Evolutionary conservation across 2,329 filamentous ascomycete genomes (phyloP), one percentile per base, ranked within the genome.

Genomic region (Phoma sp.): DNA sequence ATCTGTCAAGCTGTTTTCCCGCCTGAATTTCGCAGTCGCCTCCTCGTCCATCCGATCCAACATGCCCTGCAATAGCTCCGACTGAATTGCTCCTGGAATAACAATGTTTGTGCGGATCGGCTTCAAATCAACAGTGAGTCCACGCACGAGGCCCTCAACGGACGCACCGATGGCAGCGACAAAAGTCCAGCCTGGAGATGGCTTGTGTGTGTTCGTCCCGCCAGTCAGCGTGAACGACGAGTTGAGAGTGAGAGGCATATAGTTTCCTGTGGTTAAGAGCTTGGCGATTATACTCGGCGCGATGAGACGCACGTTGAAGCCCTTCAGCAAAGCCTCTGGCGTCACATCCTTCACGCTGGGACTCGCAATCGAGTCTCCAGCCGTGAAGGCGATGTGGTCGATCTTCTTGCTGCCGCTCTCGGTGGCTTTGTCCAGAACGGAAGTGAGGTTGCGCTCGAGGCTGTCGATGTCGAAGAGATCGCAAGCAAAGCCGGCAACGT

Each of bases 81-180:
- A 80, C 25, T 74, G 46, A 21, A 80, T 73, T 1, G 73, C 71
- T 0, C 79, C 78, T 0, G 77, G 77, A 7, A 70, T 57, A 3
- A 81, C 76, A 0, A 70, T 46, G 58, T 81, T 81, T 8, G 78
- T 74, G 5, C 79, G 60, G 15, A 81, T 63, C 1, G 78, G 79
- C 47, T 65, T 70, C 60, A 80, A 47, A 43, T 80, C 77, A 5
- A 79, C 60, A 2, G 78, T 76, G 9, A 81, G 57, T 2, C 72
- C 77, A 4, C 72, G 66, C 19, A 57, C 61, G 22, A 79, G 53
- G 0, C 74, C 76, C 31, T 78, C 72, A 4, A 67, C 22, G 0
- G 66, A 65, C 4, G 50, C 55, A 0, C 68, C 67, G 12, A 63
- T 51, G 1, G 64, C 62, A 0, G 75, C 72, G 1, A 62, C 50